Conservation (phyloP, 352 stramenopile genomes). For the Globisporangium rhizosaccharum region DNA sequence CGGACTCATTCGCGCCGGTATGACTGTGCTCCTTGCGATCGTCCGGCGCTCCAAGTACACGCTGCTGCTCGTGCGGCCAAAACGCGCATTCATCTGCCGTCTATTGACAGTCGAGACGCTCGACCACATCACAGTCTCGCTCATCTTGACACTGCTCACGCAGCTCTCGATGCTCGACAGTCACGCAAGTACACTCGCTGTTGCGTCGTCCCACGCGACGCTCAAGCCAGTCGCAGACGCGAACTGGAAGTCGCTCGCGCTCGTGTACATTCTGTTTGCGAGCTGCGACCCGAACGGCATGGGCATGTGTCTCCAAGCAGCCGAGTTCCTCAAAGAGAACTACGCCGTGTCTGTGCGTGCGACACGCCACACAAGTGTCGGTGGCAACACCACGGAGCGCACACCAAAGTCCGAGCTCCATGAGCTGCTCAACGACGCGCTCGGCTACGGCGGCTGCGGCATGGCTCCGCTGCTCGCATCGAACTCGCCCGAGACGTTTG, state of each 20-base stretch:
- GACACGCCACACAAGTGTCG: conserved; percentile 4
- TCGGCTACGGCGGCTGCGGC: conserved; percentile 67
- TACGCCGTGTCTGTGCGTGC: conserved; percentile 15
- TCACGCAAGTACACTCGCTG: conserved; percentile 10
- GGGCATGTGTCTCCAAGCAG: conserved; percentile 63
- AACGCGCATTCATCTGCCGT: conserved; percentile 66
- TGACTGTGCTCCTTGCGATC: conserved; percentile 68
- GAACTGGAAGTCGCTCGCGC: conserved; percentile 66
- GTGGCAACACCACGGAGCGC: conserved; percentile 9
- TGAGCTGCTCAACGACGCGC: conserved; percentile 53
- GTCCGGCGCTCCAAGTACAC: conserved; percentile 66
- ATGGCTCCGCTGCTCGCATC: conserved; percentile 55
- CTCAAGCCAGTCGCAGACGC: conserved; percentile 30
- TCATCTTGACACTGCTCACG: conserved; percentile 60
- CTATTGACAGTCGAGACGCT: conserved; percentile 68
- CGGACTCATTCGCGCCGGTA: conserved; percentile 57
- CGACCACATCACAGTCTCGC: conserved; percentile 63
- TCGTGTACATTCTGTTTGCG: conserved; percentile 67
- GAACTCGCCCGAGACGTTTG: conserved; percentile 39
- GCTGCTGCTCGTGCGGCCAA: conserved; percentile 53
- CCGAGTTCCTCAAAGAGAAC: conserved; percentile 73
- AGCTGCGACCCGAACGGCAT: conserved; percentile 74
- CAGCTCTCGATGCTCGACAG: conserved; percentile 50
- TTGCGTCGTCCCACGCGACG: conserved; percentile 2
- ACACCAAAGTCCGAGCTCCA: conserved; percentile 39